A percentile compares a stretch with the other conserved stretches of the same genome.
phyloP scores from a whole-genome alignment of 495 filamentous ascomycete genomes.

The Aspergillus sclerotioniger region DNA sequence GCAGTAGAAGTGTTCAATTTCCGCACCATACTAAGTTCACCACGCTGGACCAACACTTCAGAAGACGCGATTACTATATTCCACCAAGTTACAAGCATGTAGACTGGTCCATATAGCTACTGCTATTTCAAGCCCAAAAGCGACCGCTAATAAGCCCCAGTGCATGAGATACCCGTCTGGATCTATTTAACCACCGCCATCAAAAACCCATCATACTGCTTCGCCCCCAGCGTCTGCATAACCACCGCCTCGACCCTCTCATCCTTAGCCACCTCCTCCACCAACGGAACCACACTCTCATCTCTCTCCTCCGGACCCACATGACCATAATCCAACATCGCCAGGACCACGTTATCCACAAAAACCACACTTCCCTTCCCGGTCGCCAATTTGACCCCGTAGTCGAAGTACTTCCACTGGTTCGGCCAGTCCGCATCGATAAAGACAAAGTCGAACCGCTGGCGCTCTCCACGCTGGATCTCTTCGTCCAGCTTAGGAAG shows the following conservation, averaged over 20 bases:
- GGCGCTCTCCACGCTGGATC: slow-evolving; percentile 21
- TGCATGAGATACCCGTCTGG: background rate
- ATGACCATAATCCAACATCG: slow-evolving; percentile 18
- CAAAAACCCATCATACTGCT: slow-evolving; percentile 52
- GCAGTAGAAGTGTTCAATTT: too few species aligned
- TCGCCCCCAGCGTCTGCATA: slow-evolving; percentile 51
- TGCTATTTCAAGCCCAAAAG: background rate
- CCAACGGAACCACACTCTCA: background rate
- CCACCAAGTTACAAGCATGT: too few species aligned
- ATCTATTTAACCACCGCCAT: slow-evolving; percentile 26
- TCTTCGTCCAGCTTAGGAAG: slow-evolving; percentile 39
- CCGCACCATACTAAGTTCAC: too few species aligned
- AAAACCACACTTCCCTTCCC: slow-evolving; percentile 40
- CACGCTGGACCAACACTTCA: too few species aligned
- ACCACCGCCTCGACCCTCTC: slow-evolving; percentile 48
- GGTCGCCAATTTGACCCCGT: slow-evolving; percentile 27
- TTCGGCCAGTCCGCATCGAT: slow-evolving; percentile 53
- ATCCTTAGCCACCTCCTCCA: slow-evolving; percentile 41
- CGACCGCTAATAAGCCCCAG: background rate
- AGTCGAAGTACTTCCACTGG: slow-evolving; percentile 48
- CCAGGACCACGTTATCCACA: slow-evolving; percentile 50
- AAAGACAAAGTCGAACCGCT: slow-evolving; percentile 48
- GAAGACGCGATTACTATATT: too few species aligned
- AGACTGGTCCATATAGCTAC: too few species aligned
- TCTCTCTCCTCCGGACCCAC: background rate